Evolutionary conservation across 345 rosid genomes (phyloP).

Genomic region (Dimocarpus longan): DNA sequence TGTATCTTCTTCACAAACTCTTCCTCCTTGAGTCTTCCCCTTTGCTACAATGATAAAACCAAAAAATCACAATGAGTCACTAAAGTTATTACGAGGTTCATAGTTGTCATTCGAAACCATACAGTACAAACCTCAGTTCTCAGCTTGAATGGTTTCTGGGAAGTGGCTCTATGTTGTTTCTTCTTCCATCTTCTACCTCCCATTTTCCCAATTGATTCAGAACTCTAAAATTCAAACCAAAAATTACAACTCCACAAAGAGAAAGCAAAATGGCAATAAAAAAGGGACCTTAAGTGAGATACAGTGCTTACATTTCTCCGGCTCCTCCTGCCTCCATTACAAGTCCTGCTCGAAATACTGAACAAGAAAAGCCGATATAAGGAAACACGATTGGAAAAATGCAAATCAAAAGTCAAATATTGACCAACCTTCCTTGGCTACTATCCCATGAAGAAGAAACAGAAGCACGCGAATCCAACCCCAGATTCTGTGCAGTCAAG

Average conservation of each 20-base stretch:
- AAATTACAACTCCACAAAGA: background rate
- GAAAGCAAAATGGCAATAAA: background rate
- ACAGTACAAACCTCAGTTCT: slow-evolving; percentile 73
- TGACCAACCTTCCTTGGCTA: slow-evolving; percentile 58
- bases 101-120: background rate
- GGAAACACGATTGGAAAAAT: background rate
- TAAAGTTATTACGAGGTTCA: background rate
- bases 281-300: background rate
- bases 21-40: slow-evolving; percentile 87
- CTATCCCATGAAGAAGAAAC: slow-evolving; percentile 72
- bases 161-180: slow-evolving; percentile 58
- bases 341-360: slow-evolving; percentile 60
- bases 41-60: slow-evolving; percentile 52
- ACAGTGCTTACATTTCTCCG: slow-evolving; percentile 62
- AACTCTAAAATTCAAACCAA: slow-evolving; percentile 52
- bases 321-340: slow-evolving; percentile 71
- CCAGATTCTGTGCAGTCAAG: slow-evolving; percentile 68
- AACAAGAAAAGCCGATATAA: slow-evolving; percentile 18
- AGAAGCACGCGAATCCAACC: slow-evolving; percentile 57
- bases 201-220: slow-evolving; percentile 62
- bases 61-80: background rate
- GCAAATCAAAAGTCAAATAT: background rate
- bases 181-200: slow-evolving; percentile 68
- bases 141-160: slow-evolving; percentile 74
- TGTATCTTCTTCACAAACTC: slow-evolving; percentile 77